Percentiles rank a stretch among this genome's conserved stretches.
phyloP scores from a whole-genome alignment of 371 early-diverging fungal species.

The Mortierella sp. region DNA sequence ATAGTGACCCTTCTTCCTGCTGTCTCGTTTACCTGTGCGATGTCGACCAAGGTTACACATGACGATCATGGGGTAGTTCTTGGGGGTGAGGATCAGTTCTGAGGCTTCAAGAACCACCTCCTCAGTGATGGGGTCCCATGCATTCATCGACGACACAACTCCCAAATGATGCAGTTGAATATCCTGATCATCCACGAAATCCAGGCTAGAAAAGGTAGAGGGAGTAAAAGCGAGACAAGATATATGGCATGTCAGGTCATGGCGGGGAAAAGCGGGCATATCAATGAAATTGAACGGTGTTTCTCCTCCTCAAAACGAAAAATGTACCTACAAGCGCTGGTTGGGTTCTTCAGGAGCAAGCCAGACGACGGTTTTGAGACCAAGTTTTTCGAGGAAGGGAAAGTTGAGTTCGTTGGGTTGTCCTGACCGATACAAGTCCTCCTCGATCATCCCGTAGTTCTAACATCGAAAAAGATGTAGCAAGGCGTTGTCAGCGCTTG shows the following conservation, averaged over 20 bases:
- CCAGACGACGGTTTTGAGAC: slow-evolving; percentile 92
- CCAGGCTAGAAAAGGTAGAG: slow-evolving; percentile 68
- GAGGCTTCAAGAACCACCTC: slow-evolving; percentile 95
- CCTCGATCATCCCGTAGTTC: slow-evolving; percentile 98
- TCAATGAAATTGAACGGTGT: not conserved
- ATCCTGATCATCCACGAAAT: slow-evolving; percentile 98
- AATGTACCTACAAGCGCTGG: slow-evolving; percentile 82
- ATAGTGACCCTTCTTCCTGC: too few species aligned
- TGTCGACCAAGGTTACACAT: slow-evolving; percentile 98
- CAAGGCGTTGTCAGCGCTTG: not conserved
- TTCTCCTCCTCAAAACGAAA: not conserved
- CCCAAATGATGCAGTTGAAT: slow-evolving; percentile 91
- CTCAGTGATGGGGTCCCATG: slow-evolving; percentile 97
- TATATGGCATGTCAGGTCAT: too few species aligned
- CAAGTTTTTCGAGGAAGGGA: slow-evolving; percentile 96
- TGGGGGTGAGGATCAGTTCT: slow-evolving; percentile 87
- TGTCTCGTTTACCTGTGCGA: slow-evolving; percentile 83
- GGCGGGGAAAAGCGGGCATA: not conserved
- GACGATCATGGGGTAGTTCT: slow-evolving; percentile 95
- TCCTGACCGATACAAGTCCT: slow-evolving; percentile 97
- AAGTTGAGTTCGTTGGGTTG: slow-evolving; percentile 98
- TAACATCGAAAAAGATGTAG: slow-evolving; percentile 35
- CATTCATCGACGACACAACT: slow-evolving; percentile 83
- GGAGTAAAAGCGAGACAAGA: too few species aligned
- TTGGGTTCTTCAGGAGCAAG: slow-evolving; percentile 97